Conservation (phyloP, 495 filamentous ascomycete genomes). For the Penicillium bovifimosum region DNA sequence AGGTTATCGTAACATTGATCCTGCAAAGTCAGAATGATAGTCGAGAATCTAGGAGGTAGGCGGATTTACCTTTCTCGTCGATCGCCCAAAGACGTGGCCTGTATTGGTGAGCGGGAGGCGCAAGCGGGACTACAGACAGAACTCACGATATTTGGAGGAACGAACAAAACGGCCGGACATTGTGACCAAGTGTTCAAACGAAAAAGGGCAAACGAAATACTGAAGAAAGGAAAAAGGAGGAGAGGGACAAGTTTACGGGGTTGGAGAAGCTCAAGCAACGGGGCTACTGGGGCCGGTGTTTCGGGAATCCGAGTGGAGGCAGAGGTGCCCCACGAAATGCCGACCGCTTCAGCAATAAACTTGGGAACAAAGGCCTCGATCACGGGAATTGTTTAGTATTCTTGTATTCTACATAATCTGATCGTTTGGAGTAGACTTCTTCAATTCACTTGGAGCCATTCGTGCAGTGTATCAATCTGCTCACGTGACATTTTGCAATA, state of each 20-base stretch:
- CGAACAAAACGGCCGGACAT: constrained; percentile 98
- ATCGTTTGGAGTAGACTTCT: not conserved
- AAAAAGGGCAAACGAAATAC: constrained; percentile 7
- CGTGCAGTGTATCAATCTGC: not conserved
- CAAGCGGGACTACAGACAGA: constrained; percentile 4
- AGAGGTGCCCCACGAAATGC: constrained; percentile 2
- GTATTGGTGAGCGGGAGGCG: constrained; percentile 25
- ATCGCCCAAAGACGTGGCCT: constrained; percentile 97
- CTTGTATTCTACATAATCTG: not conserved
- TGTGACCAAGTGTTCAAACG: constrained; percentile 12
- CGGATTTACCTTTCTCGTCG: constrained; percentile 73
- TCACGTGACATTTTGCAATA: constrained; percentile 17
- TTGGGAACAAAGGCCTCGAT: not conserved
- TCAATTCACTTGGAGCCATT: not conserved
- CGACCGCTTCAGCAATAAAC: not conserved
- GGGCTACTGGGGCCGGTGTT: constrained; percentile 26
- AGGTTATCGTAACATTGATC: constrained; percentile 97
- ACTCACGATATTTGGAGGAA: constrained; percentile 96
- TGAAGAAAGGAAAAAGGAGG: constrained; percentile 16
- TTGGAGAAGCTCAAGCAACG: constrained; percentile 22
- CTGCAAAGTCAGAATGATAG: constrained; percentile 30
- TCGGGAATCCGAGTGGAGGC: constrained; percentile 28
- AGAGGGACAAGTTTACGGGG: constrained; percentile 8
- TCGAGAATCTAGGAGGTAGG: not conserved
- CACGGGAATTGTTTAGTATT: not conserved